Base-by-base conservation (phyloP, 768 basidiomycete species). In the Lentinula detonsa region DNA sequence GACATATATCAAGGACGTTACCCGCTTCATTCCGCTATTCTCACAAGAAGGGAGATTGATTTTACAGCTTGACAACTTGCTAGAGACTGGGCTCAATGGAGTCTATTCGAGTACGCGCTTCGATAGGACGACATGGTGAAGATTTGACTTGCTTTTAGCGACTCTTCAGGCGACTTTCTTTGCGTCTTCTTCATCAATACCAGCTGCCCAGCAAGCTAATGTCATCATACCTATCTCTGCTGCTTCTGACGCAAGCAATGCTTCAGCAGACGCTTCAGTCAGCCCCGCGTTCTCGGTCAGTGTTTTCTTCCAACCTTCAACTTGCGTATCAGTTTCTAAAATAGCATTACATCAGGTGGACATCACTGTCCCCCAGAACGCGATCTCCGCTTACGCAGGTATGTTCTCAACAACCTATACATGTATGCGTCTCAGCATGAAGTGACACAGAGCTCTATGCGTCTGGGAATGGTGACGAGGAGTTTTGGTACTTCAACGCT, bases 151-250 rank as follows among this genome's bases (percentile, higher is more conserved):
- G 4, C 18, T 21, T 21, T n/a, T 8, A 91, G 88, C 90, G 35
- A 81, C 78, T 0, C 76, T 93, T 16, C 74, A 85, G 63, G 89
- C 87, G 10, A 93, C 90, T 2, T 91, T 86, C 72, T 89, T 84
- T 67, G 78, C 81, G 7, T 84, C 90, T 1, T 85, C 86, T 1
- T 64, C 67, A 3, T 61, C 65, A 18, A 71, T 85, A 65, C 86
- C 87, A 33, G 80, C 85, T 0, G 86, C 85, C 9, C 75, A 77
- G 54, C 78, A 81, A 61, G 81, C 90, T 16, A 79, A 88, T 66
- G 63, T 59, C n/a, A 59, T 59, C 9, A 21, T 59, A n/a, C 57
- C 57, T 45, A 59, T 59, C n/a, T 59, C 57, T 10, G 57, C 57
- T 18, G 57, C 57, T 31, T 48, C 23, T 45, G 33, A 48, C 60